Percentiles rank a stretch among this genome's conserved stretches.
These are phyloP conservation scores for Psilocybe subaeruginosa DNA, from an alignment of 768 basidiomycete species.

Conservation along the genomic window DNA sequence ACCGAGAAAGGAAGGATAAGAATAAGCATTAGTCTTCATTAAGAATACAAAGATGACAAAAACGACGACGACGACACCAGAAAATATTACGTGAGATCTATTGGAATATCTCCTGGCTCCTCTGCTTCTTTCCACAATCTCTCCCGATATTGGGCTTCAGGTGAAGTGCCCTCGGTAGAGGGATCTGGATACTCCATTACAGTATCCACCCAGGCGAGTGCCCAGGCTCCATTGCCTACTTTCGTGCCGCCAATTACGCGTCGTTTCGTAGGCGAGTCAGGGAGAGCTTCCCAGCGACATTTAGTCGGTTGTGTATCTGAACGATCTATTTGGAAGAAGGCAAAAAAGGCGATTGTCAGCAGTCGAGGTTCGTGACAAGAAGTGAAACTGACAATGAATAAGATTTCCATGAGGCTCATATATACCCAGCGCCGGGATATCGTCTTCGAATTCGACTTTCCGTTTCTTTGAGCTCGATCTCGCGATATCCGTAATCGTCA, in stretches of 20 bases:
- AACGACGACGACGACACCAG: neutral
- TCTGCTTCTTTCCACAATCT: constrained; percentile 19
- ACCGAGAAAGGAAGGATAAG: too few species aligned
- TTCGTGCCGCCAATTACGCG: constrained; percentile 71
- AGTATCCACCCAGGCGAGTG: constrained; percentile 76
- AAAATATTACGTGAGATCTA: constrained; percentile 16
- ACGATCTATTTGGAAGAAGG: constrained; percentile 53
- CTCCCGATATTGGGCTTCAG: constrained; percentile 16
- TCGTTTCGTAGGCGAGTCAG: constrained; percentile 43
- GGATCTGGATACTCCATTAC: constrained; percentile 24
- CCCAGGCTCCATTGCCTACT: constrained; percentile 82
- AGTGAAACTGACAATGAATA: constrained; percentile 63
- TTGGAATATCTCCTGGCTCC: constrained; percentile 13
- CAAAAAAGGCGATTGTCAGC: neutral
- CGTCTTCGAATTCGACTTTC: constrained; percentile 29
- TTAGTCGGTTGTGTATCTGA: constrained; percentile 76
- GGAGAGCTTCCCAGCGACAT: constrained; percentile 60
- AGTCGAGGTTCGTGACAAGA: neutral
- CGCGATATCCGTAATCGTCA: constrained; percentile 10
- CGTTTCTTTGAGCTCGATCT: constrained; percentile 30
- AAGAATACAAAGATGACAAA: neutral
- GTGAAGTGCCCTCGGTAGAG: neutral
- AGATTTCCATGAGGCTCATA: constrained; percentile 85
- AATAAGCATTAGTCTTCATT: neutral
- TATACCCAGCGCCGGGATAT: constrained; percentile 57